A percentile compares a stretch with the other conserved stretches of the same genome.
phyloP scores from a whole-genome alignment of 192 early-diverging fungal genomes.

The Entrophospora sp. region DNA sequence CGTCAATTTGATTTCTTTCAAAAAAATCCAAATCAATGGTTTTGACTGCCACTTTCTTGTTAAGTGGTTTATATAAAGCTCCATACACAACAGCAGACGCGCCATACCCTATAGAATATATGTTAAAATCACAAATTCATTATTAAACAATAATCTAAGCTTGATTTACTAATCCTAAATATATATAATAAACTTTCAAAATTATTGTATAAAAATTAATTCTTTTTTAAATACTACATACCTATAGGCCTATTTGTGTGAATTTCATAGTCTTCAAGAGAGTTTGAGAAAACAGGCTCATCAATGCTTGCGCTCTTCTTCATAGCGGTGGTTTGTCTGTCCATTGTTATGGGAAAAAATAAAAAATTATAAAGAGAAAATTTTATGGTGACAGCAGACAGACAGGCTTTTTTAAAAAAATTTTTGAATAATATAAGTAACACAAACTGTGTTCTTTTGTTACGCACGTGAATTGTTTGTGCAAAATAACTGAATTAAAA shows the following conservation, averaged over 20 bases:
- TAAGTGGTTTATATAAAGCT: constrained; percentile 64
- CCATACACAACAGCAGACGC: constrained; percentile 79
- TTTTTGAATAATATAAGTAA: too few relatives aligned
- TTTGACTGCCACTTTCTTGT: constrained; percentile 66
- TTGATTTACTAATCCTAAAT: too few relatives aligned
- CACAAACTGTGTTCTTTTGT: too few relatives aligned
- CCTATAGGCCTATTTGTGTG: constrained; percentile 9
- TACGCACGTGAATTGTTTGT: too few relatives aligned
- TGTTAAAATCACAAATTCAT: too few relatives aligned
- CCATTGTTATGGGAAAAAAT: too few relatives aligned
- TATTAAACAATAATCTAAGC: not conserved
- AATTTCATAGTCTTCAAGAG: constrained; percentile 18
- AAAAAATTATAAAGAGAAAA: too few relatives aligned
- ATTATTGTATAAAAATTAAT: not conserved
- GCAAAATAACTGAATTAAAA: too few relatives aligned
- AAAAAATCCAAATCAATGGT: constrained; percentile 87
- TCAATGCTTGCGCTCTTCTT: too few relatives aligned
- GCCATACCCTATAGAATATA: constrained; percentile 57
- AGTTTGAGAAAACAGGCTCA: constrained; percentile 9
- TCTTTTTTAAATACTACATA: not conserved
- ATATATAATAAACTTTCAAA: not conserved
- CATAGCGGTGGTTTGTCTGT: too few relatives aligned
- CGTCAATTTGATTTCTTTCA: constrained; percentile 87
- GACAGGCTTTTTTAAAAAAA: too few relatives aligned
- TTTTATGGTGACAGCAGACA: too few relatives aligned